These are phyloP conservation scores for Mycena latifolia DNA, from an alignment of 768 basidiomycete species.

Conservation along the genomic window DNA sequence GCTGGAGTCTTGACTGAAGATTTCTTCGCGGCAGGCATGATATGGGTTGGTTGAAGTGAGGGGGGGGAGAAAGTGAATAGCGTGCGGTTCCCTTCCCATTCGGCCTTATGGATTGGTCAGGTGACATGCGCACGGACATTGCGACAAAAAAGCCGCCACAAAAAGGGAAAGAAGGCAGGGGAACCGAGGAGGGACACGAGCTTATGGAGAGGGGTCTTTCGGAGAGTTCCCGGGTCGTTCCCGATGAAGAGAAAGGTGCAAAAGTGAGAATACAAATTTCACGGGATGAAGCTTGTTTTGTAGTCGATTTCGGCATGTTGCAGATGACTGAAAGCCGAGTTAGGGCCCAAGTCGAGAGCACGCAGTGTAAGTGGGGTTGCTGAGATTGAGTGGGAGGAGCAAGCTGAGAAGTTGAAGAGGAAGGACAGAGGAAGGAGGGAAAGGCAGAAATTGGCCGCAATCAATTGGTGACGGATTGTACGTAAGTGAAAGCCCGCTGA, in stretches of 20 bases:
- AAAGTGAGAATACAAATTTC: background rate
- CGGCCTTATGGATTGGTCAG: constrained; percentile 8
- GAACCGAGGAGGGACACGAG: constrained; percentile 1
- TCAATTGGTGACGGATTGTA: too few relatives aligned
- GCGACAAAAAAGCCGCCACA: background rate
- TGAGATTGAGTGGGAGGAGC: background rate
- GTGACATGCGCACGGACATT: constrained; percentile 26
- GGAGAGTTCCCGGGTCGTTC: background rate
- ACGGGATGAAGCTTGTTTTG: constrained; percentile 1
- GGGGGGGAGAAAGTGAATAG: constrained; percentile 41
- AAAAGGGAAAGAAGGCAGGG: background rate
- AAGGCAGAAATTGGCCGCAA: too few relatives aligned
- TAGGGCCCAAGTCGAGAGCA: background rate
- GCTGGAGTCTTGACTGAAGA: constrained; percentile 50
- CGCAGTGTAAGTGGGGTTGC: background rate
- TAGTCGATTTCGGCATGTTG: background rate
- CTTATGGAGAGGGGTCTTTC: background rate
- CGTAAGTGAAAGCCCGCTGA: too few relatives aligned
- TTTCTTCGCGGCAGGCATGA: constrained; percentile 49
- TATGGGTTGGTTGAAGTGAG: constrained; percentile 15
- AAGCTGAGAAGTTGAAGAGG: background rate
- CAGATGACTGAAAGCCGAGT: background rate
- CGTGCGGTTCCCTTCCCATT: constrained; percentile 14
- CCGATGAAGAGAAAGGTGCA: background rate
- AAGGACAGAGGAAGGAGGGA: background rate